A percentile compares a stretch with the other conserved stretches of the same genome.
These are phyloP conservation scores for Xylaria grammica DNA, from an alignment of 495 filamentous ascomycete species.

Conservation along the genomic window DNA sequence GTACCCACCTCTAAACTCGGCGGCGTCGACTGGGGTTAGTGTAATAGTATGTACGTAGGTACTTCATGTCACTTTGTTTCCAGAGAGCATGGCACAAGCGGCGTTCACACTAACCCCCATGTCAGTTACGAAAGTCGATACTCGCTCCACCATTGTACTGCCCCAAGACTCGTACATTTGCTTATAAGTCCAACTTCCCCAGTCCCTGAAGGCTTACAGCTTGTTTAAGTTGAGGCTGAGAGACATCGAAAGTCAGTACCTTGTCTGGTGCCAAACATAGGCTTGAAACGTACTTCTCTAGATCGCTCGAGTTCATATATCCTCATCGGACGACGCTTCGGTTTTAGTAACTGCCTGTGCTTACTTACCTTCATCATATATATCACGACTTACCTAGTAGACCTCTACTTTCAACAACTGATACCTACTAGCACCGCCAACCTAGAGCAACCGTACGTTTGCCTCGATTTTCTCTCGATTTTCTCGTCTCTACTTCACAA, in stretches of 20 bases:
- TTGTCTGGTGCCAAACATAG: slow-evolving; percentile 34
- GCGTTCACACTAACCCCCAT: slow-evolving; percentile 11
- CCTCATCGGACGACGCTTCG: slow-evolving; percentile 12
- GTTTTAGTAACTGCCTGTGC: slow-evolving; percentile 9
- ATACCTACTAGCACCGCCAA: slow-evolving; percentile 13
- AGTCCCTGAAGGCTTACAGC: slow-evolving; percentile 37
- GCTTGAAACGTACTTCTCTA: slow-evolving; percentile 27
- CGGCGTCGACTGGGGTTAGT: slow-evolving; percentile 17
- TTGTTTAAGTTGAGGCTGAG: slow-evolving; percentile 37
- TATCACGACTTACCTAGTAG: slow-evolving; percentile 12
- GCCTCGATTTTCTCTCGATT: slow-evolving; percentile 20
- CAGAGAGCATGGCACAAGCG: slow-evolving; percentile 18
- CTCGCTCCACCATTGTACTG: slow-evolving; percentile 37
- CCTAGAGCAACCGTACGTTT: slow-evolving; percentile 27
- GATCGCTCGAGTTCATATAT: slow-evolving; percentile 23
- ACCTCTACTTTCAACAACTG: neutral
- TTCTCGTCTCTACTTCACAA: slow-evolving; percentile 29
- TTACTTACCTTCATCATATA: slow-evolving; percentile 12
- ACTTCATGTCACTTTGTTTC: slow-evolving; percentile 5
- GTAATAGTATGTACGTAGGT: neutral
- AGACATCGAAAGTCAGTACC: slow-evolving; percentile 34
- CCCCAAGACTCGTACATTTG: slow-evolving; percentile 22
- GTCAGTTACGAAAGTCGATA: slow-evolving; percentile 11
- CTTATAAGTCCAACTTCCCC: slow-evolving; percentile 40
- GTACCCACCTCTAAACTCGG: slow-evolving; percentile 14